Evolutionary conservation across 2,329 filamentous ascomycete species (phyloP).

Genomic region (Ascochyta lentis): DNA sequence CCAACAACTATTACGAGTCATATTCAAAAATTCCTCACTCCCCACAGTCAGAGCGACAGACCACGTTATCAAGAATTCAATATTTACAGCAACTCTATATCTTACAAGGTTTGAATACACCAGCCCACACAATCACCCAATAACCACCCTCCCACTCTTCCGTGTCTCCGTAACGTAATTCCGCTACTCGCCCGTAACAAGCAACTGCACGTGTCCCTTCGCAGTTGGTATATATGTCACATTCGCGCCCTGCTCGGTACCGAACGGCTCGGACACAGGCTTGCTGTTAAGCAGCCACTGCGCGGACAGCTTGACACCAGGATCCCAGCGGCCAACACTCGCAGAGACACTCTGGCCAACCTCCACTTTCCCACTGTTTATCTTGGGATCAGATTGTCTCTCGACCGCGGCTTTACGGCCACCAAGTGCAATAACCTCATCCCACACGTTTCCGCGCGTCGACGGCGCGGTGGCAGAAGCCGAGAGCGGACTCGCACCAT

Average conservation of each 20-base stretch:
- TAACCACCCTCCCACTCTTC: constrained; percentile 24
- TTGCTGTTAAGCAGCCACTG: constrained; percentile 44
- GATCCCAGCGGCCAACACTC: constrained; percentile 47
- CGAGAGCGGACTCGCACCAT: constrained; percentile 39
- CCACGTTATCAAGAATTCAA: no score
- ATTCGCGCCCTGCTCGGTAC: constrained; percentile 30
- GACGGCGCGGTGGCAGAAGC: constrained; percentile 21
- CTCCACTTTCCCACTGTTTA: constrained; percentile 15
- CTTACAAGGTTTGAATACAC: no score
- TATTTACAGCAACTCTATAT: no score
- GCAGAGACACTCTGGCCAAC: constrained; percentile 15
- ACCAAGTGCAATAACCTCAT: constrained; percentile 41
- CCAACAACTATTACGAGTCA: no score
- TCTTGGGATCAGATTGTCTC: constrained; percentile 38
- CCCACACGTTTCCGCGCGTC: constrained; percentile 44
- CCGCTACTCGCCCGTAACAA: constrained; percentile 30
- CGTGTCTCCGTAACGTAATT: constrained; percentile 33
- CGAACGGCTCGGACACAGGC: constrained; percentile 27
- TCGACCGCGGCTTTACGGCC: constrained; percentile 44
- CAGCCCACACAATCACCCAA: not conserved
- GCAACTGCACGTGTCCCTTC: constrained; percentile 21
- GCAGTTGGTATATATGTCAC: constrained; percentile 20
- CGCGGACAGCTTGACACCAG: constrained; percentile 43
- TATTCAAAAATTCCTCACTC: no score
- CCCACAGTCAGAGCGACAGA: no score